A percentile compares a stretch with the other conserved stretches of the same genome.
Conservation (phyloP, 2,329 filamentous ascomycete genomes). For the Phyllosticta paracitricarpa region DNA sequence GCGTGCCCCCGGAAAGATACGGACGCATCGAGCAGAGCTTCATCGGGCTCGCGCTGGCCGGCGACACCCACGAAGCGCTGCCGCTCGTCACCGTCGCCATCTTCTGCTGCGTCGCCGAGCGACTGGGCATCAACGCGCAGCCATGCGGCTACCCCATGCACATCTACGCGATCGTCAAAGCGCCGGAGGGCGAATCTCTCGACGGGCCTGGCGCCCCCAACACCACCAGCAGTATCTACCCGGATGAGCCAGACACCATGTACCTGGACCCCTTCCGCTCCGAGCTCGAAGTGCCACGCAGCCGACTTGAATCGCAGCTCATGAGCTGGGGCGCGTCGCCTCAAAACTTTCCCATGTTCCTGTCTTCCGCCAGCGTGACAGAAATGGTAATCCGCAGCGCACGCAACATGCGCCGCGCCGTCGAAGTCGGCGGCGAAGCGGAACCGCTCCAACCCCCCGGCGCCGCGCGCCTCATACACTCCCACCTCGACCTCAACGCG, state of each 20-base stretch:
- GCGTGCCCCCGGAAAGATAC: constrained; percentile 63
- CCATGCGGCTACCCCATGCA: constrained; percentile 78
- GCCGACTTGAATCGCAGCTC: constrained; percentile 51
- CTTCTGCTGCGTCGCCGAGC: constrained; percentile 67
- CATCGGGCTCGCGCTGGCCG: constrained; percentile 68
- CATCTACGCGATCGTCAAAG: constrained; percentile 68
- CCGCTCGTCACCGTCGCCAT: constrained; percentile 82
- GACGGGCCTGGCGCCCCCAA: constrained; percentile 28
- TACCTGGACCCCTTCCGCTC: constrained; percentile 76
- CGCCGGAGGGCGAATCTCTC: constrained; percentile 47
- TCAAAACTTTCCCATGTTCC: constrained; percentile 39
- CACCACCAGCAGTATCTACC: constrained; percentile 23
- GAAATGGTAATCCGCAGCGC: constrained; percentile 66
- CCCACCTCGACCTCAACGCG: constrained; percentile 39
- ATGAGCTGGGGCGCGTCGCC: constrained; percentile 38
- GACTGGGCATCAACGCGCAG: constrained; percentile 64
- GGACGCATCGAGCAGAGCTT: constrained; percentile 79
- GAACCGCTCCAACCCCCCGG: not conserved
- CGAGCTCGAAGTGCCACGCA: constrained; percentile 53
- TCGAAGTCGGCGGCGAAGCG: constrained; percentile 31
- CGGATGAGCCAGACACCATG: constrained; percentile 46
- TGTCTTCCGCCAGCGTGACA: constrained; percentile 53
- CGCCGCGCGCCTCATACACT: constrained; percentile 8
- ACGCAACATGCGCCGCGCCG: constrained; percentile 69
- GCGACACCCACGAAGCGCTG: constrained; percentile 64